Conservation (phyloP, 352 stramenopile genomes). For the Pythium rishiriense region DNA sequence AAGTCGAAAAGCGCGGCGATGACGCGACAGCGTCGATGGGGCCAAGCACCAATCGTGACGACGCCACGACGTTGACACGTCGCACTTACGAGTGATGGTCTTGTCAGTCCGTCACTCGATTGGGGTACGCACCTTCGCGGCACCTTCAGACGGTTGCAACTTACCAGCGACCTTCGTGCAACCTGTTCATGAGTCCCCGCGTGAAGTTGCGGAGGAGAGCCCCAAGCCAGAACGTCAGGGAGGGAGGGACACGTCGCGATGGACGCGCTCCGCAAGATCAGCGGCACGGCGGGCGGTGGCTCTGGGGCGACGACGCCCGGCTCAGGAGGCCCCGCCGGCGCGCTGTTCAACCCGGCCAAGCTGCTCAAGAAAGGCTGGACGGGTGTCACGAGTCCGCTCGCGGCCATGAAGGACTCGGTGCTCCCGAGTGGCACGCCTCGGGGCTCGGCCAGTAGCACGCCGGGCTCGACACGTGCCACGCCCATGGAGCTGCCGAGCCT, state of each 20-base stretch:
- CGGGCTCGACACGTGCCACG: conserved; percentile 25
- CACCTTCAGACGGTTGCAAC: conserved; percentile 17
- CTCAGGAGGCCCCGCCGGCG: conserved; percentile 28
- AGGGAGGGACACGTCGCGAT: too few relatives aligned
- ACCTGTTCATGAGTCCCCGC: neutral
- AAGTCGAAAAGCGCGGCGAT: neutral
- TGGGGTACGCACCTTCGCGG: conserved; percentile 9
- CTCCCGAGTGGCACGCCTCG: conserved; percentile 48
- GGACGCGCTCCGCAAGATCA: conserved; percentile 27
- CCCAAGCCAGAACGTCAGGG: too few relatives aligned
- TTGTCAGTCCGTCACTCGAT: neutral
- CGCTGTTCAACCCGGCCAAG: conserved; percentile 52
- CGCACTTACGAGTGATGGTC: conserved; percentile 8
- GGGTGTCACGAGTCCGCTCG: conserved; percentile 62
- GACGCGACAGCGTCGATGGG: conserved; percentile 14
- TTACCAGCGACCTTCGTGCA: conserved; percentile 4
- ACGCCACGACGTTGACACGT: neutral
- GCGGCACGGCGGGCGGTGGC: conserved; percentile 9
- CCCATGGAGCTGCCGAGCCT: conserved; percentile 69
- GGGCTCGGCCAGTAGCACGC: neutral
- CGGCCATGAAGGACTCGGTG: conserved; percentile 65
- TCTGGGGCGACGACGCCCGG: neutral
- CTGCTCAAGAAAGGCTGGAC: conserved; percentile 70
- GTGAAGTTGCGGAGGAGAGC: conserved; percentile 1
- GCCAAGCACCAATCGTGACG: conserved; percentile 15